Evolutionary conservation across 495 filamentous ascomycete species (phyloP).

Genomic region (Xylaria castorea): DNA sequence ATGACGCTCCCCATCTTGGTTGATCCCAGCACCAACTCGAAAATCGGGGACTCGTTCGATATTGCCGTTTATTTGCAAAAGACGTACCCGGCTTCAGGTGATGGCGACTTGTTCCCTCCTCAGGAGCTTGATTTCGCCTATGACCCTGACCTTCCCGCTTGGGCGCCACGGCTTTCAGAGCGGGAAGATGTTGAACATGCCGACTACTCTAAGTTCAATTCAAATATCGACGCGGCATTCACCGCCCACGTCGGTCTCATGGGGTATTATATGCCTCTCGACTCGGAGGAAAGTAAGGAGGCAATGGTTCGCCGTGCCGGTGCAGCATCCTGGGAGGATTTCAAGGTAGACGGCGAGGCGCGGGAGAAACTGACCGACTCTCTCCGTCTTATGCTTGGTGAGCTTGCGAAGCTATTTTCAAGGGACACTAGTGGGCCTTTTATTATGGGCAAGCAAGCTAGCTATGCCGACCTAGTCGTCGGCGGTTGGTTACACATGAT

Average conservation of each 20-base stretch:
- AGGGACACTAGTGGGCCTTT: conserved; percentile 54
- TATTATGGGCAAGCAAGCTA: conserved; percentile 51
- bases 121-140: not conserved
- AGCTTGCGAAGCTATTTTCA: conserved; percentile 51
- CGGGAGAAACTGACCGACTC: conserved; percentile 45
- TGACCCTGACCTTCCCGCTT: not conserved
- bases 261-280: conserved; percentile 50
- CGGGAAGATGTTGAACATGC: not conserved
- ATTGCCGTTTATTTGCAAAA: conserved; percentile 64
- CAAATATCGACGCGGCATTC: conserved; percentile 52
- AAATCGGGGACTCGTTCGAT: conserved; percentile 68
- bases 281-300: conserved; percentile 52
- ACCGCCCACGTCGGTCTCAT: conserved; percentile 27
- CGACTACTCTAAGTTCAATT: conserved; percentile 53
- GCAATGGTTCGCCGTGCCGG: conserved; percentile 56
- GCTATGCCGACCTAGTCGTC: conserved; percentile 69
- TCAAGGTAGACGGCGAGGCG: conserved; percentile 51
- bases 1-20: conserved; percentile 65
- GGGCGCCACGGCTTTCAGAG: not conserved
- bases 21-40: conserved; percentile 49
- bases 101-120: conserved; percentile 24
- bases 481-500: conserved; percentile 65
- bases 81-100: conserved; percentile 49
- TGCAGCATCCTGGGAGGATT: conserved; percentile 53
- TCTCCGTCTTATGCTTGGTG: conserved; percentile 51